These are phyloP conservation scores for Sechiopsis laciniata DNA, from an alignment of 306 rosid species.

Conservation along the genomic window DNA sequence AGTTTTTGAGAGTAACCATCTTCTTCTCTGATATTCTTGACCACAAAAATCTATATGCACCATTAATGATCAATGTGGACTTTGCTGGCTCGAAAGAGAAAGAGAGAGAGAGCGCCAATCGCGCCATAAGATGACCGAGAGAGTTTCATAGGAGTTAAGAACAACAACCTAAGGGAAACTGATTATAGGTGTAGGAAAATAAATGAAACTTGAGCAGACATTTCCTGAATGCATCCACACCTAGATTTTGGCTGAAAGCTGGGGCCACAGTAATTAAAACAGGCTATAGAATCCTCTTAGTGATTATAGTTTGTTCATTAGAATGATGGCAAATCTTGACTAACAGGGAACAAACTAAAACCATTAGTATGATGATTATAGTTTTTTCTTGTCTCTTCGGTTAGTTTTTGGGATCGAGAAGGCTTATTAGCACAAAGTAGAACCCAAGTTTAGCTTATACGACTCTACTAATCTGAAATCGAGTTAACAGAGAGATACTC, in stretches of 20 bases:
- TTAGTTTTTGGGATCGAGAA: background rate
- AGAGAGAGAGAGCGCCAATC: slow-evolving; percentile 1
- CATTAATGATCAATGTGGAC: slow-evolving; percentile 10
- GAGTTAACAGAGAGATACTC: background rate
- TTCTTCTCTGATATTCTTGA: slow-evolving; percentile 1
- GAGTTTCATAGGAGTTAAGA: background rate
- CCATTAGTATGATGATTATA: too few relatives aligned
- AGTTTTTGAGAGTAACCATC: background rate
- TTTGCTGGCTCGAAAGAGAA: background rate
- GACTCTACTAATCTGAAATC: background rate
- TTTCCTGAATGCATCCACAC: background rate
- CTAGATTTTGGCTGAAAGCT: background rate
- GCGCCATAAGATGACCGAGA: background rate
- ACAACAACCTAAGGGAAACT: slow-evolving; percentile 1
- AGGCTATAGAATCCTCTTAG: background rate
- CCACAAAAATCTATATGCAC: slow-evolving; percentile 13
- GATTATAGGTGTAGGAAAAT: slow-evolving; percentile 5
- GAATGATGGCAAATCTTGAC: background rate
- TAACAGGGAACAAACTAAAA: too few relatives aligned
- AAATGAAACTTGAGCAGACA: slow-evolving; percentile 5
- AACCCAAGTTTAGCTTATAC: background rate
- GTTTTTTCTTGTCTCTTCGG: background rate
- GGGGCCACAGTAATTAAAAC: slow-evolving; percentile 15
- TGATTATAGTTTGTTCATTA: background rate
- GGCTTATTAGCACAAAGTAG: background rate